Base-by-base conservation (phyloP, 2,329 filamentous ascomycete species). In the Seiridium unicorne region DNA sequence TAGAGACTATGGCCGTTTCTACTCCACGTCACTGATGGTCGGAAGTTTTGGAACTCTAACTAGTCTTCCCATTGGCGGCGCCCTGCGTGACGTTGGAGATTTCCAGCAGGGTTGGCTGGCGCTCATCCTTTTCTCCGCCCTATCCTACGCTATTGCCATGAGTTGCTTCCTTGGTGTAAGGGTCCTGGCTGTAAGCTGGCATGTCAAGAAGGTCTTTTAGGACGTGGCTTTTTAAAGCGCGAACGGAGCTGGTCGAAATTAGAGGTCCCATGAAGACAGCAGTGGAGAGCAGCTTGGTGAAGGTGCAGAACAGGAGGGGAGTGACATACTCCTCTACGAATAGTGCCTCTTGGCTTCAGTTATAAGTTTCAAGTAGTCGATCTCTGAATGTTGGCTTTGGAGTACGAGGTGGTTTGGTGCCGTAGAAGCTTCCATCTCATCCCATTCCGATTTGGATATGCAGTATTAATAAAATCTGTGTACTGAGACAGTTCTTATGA, bases 1-100 rank as follows among this genome's bases (percentile, higher is more conserved):
- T 3, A 82, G 88, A 57, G 81, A 92, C 55, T 95, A 93, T 66
- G 91, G 90, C 0, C 79, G 89, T 18, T 91, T 90, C 69, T 91
- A 89, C 68, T 88, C 90, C 1, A 92, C 89, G 0, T 88, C 88
- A 59, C 92, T 92, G 71, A 92, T 90, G 58, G 79, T 93, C 46
- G 91, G 91, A 26, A 89, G 87, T 63, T 89, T 94, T 66, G 90
- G 89, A 62, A 88, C 80, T 1, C 70, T 82, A 3, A 79, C 74
- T 58, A 81, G 79, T 56, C 68, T 81, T 1, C 73, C 81, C 34
- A 75, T 82, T 10, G 80, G 75, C 0, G 79, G 79, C 3, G 75
- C 69, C 11, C 57, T 70, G n/a, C 61, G 67, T 26, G 62, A 61
- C 3, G 51, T 69, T n/a, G 65, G 68, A 5, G 44, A 46, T 34